Conservation (phyloP, 1,284 basidiomycete species). For the Coriolopsis trogii region DNA sequence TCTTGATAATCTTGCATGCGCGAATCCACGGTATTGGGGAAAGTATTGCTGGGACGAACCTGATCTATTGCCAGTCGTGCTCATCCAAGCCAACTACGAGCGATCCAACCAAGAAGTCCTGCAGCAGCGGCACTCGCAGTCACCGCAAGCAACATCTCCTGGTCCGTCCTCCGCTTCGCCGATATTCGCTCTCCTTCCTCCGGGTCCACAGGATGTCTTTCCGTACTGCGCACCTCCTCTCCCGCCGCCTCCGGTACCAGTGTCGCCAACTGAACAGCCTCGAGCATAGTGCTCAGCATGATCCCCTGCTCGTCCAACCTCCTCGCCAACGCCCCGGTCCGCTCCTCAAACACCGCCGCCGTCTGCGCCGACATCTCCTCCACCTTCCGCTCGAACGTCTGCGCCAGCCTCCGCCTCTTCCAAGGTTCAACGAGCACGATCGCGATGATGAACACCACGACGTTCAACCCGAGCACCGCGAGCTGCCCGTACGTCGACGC, state of each 20-base stretch:
- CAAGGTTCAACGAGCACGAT: slow-evolving; percentile 92
- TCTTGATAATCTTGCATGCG: too few species aligned
- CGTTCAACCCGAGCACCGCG: slow-evolving; percentile 81
- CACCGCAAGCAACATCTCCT: slow-evolving; percentile 21
- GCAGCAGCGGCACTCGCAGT: slow-evolving; percentile 25
- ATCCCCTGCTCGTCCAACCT: slow-evolving; percentile 56
- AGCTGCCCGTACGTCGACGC: slow-evolving; percentile 90
- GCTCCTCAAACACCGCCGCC: slow-evolving; percentile 26
- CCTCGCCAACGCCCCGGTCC: slow-evolving; percentile 48
- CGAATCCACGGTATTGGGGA: too few species aligned
- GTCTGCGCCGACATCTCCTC: slow-evolving; percentile 67
- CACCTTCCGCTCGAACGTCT: slow-evolving; percentile 86
- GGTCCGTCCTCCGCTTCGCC: slow-evolving; percentile 16
- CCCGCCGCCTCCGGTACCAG: slow-evolving; percentile 17
- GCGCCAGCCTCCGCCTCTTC: slow-evolving; percentile 83
- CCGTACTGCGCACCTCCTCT: too few species aligned
- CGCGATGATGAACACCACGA: slow-evolving; percentile 86
- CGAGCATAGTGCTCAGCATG: slow-evolving; percentile 35
- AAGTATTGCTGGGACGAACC: slow-evolving; percentile 2
- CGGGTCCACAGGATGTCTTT: slow-evolving; percentile 4
- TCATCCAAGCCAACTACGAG: slow-evolving; percentile 30
- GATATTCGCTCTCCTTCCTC: slow-evolving; percentile 10
- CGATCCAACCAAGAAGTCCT: slow-evolving; percentile 30
- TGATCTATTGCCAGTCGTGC: slow-evolving; percentile 11
- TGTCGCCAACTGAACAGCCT: slow-evolving; percentile 27